Conservation (phyloP, 306 rosid genomes). For the Acacia melanoxylon region DNA sequence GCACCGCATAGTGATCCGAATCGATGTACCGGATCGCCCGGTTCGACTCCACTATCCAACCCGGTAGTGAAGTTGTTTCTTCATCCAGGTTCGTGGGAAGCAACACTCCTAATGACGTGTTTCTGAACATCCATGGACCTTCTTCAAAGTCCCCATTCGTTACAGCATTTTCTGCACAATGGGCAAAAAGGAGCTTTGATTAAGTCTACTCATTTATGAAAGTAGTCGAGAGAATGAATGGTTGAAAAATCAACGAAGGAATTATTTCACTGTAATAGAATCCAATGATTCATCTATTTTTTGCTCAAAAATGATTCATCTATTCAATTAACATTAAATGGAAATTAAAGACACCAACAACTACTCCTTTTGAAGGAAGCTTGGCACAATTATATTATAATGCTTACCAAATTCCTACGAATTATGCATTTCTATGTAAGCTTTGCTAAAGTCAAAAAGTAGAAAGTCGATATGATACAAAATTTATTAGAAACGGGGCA, state of each 20-base stretch:
- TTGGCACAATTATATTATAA: neutral
- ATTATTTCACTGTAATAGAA: neutral
- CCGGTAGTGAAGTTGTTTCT: conserved; percentile 77
- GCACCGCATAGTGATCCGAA: conserved; percentile 75
- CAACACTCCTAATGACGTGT: conserved; percentile 79
- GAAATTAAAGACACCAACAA: neutral
- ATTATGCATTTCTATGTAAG: neutral
- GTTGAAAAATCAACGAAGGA: neutral
- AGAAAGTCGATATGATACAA: neutral
- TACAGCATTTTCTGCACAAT: conserved; percentile 74
- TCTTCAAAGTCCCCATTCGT: conserved; percentile 86
- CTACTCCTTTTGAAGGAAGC: neutral
- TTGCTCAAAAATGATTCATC: neutral
- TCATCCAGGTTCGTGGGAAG: conserved; percentile 94
- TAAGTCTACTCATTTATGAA: neutral
- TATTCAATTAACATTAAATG: neutral
- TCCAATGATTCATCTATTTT: neutral
- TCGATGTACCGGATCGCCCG: conserved; percentile 84
- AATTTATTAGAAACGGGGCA: neutral
- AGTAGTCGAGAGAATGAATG: neutral
- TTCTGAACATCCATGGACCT: conserved; percentile 93
- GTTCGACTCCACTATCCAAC: conserved; percentile 91
- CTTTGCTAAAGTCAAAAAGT: neutral
- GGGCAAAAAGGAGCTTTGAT: neutral
- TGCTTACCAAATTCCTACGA: neutral